Evolutionary conservation across 805 yeast genomes (phyloP), one percentile per base, ranked within the genome.

Genomic region (Candida boleticola): DNA sequence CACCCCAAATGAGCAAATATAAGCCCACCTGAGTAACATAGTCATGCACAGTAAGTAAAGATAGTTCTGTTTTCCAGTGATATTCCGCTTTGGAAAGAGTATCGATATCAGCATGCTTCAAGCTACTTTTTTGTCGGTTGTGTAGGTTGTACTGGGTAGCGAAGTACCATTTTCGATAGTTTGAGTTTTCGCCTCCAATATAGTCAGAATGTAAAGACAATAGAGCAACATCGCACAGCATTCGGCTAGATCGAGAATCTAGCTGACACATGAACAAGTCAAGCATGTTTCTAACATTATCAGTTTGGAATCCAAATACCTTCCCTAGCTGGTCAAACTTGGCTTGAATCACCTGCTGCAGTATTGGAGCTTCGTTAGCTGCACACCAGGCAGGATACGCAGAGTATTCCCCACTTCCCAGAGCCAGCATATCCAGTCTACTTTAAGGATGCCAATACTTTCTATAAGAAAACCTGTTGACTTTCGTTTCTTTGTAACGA

Each of bases 161-260:
- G 63, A 90, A 86, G 60, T 82, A 89, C 98, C 98, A 92, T 62
- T 86, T 89, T 55, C 83, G 78, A 63, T 83, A 92, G 63, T 92
- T 92, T 3, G 97, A 78, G 45, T 82, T 71, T 38, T 82, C 87
- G 14, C 98, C 97, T 0, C 97, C 97, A 47, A 92, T 88, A 62
- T 92, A 92, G 47, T 90, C 95, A 1, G 89, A 82, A 63, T 92
- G 98, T 26, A 92, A 64, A 0, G 92, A 78, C 2, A 81, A 56
- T 43, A 92, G 67, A 0, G 97, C 97, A 43, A 67, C 74, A 27
- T 68, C 61, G 3, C 96, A 85, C 1, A 82, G 63, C 75, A 83
- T 79, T 46, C 98, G 76, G 46, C 95, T 79, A 0, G 96, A 77
- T 45, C 97, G 77, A 5, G 97, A 90, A 54, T 92, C 97, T 44